Evolutionary conservation across 768 basidiomycete species (phyloP).

Genomic region (Russula compacta): DNA sequence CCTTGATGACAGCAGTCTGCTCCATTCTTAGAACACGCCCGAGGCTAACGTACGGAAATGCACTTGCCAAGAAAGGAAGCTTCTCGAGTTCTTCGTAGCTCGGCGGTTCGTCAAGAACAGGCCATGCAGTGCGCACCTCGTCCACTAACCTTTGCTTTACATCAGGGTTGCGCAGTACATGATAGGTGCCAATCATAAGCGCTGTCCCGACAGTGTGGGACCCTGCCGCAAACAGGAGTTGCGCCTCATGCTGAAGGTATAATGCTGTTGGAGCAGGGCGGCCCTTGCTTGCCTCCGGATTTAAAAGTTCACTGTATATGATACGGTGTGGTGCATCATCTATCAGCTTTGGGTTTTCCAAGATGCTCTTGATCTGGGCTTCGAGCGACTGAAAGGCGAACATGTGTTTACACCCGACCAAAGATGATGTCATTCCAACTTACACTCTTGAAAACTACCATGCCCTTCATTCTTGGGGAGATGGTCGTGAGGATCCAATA

Average conservation of each 20-base stretch:
- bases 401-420: background rate
- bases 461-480: background rate
- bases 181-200: conserved; percentile 4
- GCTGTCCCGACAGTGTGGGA: conserved; percentile 11
- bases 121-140: conserved; percentile 5
- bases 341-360: background rate
- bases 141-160: conserved; percentile 1
- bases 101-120: conserved; percentile 2
- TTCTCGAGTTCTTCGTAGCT: conserved; percentile 8
- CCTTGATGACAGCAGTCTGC: conserved; percentile 14
- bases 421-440: background rate
- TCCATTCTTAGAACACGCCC: background rate
- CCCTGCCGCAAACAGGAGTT: conserved; percentile 8
- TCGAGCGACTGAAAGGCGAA: background rate
- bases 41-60: background rate
- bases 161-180: conserved; percentile 1
- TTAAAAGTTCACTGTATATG: conserved; percentile 6
- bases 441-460: background rate
- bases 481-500: background rate
- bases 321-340: conserved; percentile 10
- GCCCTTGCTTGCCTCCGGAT: conserved; percentile 5
- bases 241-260: conserved; percentile 4
- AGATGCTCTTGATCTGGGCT: background rate
- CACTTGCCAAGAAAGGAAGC: conserved; percentile 12
- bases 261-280: background rate